These are phyloP conservation scores for Rugosomyces carneus DNA, from an alignment of 1,284 basidiomycete genomes.

Conservation along the genomic window DNA sequence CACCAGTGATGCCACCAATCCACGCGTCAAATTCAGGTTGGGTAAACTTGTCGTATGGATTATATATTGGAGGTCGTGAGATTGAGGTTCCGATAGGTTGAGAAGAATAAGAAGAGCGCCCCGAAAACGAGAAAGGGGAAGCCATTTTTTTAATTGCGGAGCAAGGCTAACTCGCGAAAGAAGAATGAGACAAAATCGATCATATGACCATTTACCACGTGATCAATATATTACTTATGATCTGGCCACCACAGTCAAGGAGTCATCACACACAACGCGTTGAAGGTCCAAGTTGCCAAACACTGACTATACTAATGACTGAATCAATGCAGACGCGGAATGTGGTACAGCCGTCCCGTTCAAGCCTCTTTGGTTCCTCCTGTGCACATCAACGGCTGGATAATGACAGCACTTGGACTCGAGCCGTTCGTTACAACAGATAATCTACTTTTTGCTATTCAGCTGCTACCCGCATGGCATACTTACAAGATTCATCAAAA, in stretches of 20 bases:
- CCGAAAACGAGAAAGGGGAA: constrained; percentile 13
- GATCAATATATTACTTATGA: too few species aligned
- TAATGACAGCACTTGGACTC: too few species aligned
- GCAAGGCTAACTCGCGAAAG: background rate
- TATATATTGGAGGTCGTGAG: constrained; percentile 46
- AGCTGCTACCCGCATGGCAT: background rate
- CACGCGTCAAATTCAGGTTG: constrained; percentile 60
- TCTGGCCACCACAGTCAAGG: too few species aligned
- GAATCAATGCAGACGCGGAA: too few species aligned
- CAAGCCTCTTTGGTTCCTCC: too few species aligned
- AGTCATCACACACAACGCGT: too few species aligned
- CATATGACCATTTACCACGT: constrained; percentile 2
- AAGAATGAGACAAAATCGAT: background rate
- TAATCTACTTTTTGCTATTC: too few species aligned
- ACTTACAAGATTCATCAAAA: background rate
- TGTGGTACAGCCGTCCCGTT: too few species aligned
- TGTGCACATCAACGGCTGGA: too few species aligned
- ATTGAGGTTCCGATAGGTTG: background rate
- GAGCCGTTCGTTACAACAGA: too few species aligned
- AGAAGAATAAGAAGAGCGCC: constrained; percentile 13
- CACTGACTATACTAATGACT: too few species aligned
- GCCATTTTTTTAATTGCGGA: constrained; percentile 11
- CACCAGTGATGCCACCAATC: constrained; percentile 56
- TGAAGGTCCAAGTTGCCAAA: too few species aligned
- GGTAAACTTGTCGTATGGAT: constrained; percentile 66